These are phyloP conservation scores for Penicillium waksmanii DNA, from an alignment of 495 filamentous ascomycete species.

Conservation along the genomic window DNA sequence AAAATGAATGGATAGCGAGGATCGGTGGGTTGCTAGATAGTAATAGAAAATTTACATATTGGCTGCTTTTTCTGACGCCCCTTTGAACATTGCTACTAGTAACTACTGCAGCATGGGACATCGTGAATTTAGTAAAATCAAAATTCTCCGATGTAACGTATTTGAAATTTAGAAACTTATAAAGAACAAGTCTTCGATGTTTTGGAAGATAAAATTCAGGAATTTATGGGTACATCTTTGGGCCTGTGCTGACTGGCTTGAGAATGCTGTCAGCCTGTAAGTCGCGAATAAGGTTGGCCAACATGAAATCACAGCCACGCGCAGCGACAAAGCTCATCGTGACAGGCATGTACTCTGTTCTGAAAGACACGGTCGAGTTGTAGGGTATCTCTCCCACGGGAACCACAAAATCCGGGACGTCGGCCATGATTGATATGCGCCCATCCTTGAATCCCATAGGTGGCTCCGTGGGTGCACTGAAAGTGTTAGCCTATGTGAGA, in stretches of 20 bases:
- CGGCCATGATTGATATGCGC: conserved; percentile 51
- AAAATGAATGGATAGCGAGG: too few species aligned
- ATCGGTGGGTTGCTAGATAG: too few species aligned
- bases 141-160: neutral
- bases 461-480: conserved; percentile 28
- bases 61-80: too few species aligned
- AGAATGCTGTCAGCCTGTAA: conserved; percentile 55
- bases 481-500: neutral
- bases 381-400: conserved; percentile 60
- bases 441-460: conserved; percentile 46
- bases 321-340: conserved; percentile 61
- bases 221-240: conserved; percentile 27
- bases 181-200: neutral
- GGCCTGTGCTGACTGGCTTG: conserved; percentile 45
- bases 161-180: neutral
- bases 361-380: conserved; percentile 54
- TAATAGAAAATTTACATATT: too few species aligned
- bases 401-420: conserved; percentile 59
- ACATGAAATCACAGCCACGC: conserved; percentile 64
- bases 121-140: neutral
- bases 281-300: conserved; percentile 58
- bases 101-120: neutral
- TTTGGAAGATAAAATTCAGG: neutral
- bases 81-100: too few species aligned
- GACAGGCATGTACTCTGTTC: conserved; percentile 61